A percentile compares a stretch with the other conserved stretches of the same genome.
phyloP scores from a whole-genome alignment of 2,329 filamentous ascomycete species.

The Orbilia javanica region DNA sequence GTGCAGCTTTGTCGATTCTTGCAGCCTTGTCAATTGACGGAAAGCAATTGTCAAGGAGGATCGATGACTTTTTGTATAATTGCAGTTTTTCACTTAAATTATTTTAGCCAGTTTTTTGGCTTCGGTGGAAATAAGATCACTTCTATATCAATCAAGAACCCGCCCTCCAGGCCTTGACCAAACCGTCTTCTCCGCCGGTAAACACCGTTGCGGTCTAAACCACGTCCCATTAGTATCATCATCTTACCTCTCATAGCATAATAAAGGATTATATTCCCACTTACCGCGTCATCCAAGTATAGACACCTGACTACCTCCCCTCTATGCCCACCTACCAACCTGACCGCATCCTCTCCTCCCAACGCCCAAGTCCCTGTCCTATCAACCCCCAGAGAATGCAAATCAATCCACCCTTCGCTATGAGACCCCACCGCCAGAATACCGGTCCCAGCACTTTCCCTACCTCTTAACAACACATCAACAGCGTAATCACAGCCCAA shows the following conservation, averaged over 20 bases:
- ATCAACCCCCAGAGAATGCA: slow-evolving; percentile 72
- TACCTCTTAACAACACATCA: slow-evolving; percentile 73
- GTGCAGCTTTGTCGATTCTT: neutral
- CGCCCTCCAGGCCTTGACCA: slow-evolving; percentile 65
- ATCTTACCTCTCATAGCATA: slow-evolving; percentile 59
- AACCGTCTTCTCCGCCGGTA: slow-evolving; percentile 66
- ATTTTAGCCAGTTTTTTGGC: neutral
- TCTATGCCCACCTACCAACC: slow-evolving; percentile 74
- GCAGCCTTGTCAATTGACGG: slow-evolving; percentile 3
- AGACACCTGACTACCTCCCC: slow-evolving; percentile 73
- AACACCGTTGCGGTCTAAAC: slow-evolving; percentile 62
- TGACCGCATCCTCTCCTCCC: slow-evolving; percentile 71
- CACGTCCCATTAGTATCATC: slow-evolving; percentile 27
- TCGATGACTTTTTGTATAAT: neutral
- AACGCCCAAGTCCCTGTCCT: slow-evolving; percentile 68
- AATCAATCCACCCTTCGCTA: slow-evolving; percentile 72
- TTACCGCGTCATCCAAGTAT: slow-evolving; percentile 60
- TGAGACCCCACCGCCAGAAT: slow-evolving; percentile 57
- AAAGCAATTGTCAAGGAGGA: neutral
- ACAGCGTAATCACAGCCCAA: slow-evolving; percentile 80
- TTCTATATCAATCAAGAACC: slow-evolving; percentile 17
- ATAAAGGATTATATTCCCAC: slow-evolving; percentile 8
- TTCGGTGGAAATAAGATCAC: neutral
- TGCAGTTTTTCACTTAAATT: neutral
- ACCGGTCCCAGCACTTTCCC: slow-evolving; percentile 69